A percentile compares a stretch with the other conserved stretches of the same genome.
These are phyloP conservation scores for Colletotrichum endophyticum DNA, from an alignment of 2,329 filamentous ascomycete species.

Conservation along the genomic window DNA sequence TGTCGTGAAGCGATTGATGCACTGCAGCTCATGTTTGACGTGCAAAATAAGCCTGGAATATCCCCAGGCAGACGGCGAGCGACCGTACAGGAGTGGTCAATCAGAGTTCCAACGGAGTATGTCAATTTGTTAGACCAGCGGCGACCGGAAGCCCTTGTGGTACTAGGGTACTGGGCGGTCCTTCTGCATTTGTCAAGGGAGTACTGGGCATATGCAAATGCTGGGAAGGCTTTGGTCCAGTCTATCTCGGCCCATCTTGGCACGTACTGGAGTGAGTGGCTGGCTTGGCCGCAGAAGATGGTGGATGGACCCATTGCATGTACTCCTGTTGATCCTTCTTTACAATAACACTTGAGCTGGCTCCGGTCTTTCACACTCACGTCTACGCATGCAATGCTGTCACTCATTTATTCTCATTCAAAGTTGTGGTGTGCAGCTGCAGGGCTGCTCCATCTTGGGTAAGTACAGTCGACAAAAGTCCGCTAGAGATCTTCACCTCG, in stretches of 20 bases:
- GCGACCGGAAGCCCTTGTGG: slow-evolving; percentile 41
- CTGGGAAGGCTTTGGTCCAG: slow-evolving; percentile 32
- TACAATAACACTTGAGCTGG: not conserved
- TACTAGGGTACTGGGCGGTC: slow-evolving; percentile 47
- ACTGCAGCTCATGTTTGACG: slow-evolving; percentile 35
- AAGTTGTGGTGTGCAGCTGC: not conserved
- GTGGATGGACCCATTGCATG: rapidly evolving
- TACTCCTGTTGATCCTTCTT: not conserved
- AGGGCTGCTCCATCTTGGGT: too few relatives aligned
- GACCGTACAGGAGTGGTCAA: slow-evolving; percentile 32
- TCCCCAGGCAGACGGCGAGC: slow-evolving; percentile 26
- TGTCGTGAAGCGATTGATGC: slow-evolving; percentile 26
- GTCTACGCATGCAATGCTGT: not conserved
- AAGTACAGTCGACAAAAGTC: too few relatives aligned
- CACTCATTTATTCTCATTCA: not conserved
- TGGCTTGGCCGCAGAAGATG: slow-evolving; percentile 20
- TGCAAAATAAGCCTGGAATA: not conserved
- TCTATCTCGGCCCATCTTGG: slow-evolving; percentile 30
- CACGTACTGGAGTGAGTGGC: slow-evolving; percentile 33
- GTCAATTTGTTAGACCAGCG: slow-evolving; percentile 36
- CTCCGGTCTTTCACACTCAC: not conserved
- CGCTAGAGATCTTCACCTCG: not conserved
- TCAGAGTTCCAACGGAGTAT: slow-evolving; percentile 37
- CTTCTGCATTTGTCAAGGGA: slow-evolving; percentile 39
- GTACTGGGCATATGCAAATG: slow-evolving; percentile 37